Conservation (phyloP, 441 rosid genomes). For the Pelargonium fulgidum region DNA sequence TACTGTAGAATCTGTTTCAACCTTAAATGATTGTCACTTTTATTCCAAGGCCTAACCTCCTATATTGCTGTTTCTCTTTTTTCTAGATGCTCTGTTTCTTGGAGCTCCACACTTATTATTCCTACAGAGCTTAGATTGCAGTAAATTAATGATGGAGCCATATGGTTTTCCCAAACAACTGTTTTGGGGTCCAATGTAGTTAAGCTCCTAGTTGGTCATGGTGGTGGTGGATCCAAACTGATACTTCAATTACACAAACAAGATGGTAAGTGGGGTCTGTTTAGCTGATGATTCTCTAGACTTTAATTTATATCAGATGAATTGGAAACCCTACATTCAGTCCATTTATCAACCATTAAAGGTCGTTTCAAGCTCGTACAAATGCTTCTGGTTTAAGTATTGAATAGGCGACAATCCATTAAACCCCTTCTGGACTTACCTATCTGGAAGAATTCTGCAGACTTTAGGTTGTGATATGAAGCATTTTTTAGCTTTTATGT, state of each 20-base stretch:
- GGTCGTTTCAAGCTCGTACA: neutral
- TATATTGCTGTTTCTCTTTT: neutral
- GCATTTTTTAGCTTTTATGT: slow-evolving; percentile 2
- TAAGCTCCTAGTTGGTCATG: slow-evolving; percentile 2
- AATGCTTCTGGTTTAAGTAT: slow-evolving; percentile 5
- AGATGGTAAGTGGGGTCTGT: neutral
- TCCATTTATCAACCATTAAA: slow-evolving; percentile 1
- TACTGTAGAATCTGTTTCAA: slow-evolving; percentile 9
- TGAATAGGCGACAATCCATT: slow-evolving; percentile 4
- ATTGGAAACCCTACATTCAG: neutral
- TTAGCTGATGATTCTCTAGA: neutral
- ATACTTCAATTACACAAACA: neutral
- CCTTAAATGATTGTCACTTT: neutral
- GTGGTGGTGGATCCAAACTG: slow-evolving; percentile 7
- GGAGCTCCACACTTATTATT: slow-evolving; percentile 6
- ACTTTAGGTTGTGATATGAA: neutral
- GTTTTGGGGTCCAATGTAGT: slow-evolving; percentile 4
- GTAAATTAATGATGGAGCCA: neutral
- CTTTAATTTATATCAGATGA: neutral
- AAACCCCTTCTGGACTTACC: slow-evolving; percentile 3
- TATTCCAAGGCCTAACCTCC: neutral
- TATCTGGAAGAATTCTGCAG: neutral
- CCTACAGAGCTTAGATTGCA: slow-evolving; percentile 3
- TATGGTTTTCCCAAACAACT: neutral
- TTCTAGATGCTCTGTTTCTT: neutral